Evolutionary conservation across 805 yeast species (phyloP).

Genomic region (Tetrapisispora arboricola): DNA sequence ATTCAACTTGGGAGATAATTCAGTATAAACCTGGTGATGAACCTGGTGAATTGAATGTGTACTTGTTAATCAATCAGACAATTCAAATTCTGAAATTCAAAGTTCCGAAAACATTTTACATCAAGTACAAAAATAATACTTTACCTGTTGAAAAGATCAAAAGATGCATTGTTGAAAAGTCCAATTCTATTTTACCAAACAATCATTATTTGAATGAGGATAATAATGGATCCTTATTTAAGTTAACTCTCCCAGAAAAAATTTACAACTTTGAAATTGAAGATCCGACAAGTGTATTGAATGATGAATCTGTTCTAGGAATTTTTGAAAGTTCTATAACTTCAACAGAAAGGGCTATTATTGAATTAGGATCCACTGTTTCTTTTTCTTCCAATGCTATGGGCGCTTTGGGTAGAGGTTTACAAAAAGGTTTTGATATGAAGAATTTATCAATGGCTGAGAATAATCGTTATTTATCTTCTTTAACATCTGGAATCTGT

Average conservation of each 20-base stretch:
- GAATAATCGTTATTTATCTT: slow-evolving; percentile 42
- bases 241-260: slow-evolving; percentile 58
- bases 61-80: slow-evolving; percentile 55
- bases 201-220: slow-evolving; percentile 40
- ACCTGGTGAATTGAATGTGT: slow-evolving; percentile 74
- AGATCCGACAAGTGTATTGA: slow-evolving; percentile 53
- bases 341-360: slow-evolving; percentile 60
- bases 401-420: slow-evolving; percentile 80
- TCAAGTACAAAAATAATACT: slow-evolving; percentile 47
- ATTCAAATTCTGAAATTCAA: slow-evolving; percentile 65
- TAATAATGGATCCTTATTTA: slow-evolving; percentile 39
- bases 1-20: slow-evolving; percentile 76
- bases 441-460: slow-evolving; percentile 42
- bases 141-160: slow-evolving; percentile 34
- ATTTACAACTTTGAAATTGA: slow-evolving; percentile 44
- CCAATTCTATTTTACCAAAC: slow-evolving; percentile 57
- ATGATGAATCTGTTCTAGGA: slow-evolving; percentile 50
- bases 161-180: slow-evolving; percentile 47
- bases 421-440: slow-evolving; percentile 73
- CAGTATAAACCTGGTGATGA: slow-evolving; percentile 49
- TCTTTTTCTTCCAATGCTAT: slow-evolving; percentile 56
- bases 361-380: slow-evolving; percentile 68
- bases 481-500: slow-evolving; percentile 46
- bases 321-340: slow-evolving; percentile 68
- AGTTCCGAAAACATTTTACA: slow-evolving; percentile 62